Conservation (phyloP, 129 eudicot genomes). For the Pulicaria dysenterica region DNA sequence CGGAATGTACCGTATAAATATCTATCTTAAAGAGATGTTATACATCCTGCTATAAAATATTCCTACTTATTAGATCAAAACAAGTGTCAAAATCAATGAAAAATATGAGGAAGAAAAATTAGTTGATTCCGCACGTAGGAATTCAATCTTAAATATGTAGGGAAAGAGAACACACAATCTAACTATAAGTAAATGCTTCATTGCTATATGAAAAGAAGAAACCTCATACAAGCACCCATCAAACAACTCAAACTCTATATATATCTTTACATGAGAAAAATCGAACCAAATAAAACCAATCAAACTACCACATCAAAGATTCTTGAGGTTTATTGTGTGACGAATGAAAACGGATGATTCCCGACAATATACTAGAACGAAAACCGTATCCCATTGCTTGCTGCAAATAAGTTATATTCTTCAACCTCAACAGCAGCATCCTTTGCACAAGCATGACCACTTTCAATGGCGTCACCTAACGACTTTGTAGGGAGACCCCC, state of each 20-base stretch:
- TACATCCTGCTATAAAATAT: too few relatives aligned
- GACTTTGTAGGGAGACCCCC: constrained; percentile 35
- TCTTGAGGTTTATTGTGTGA: constrained; percentile 49
- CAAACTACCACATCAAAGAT: constrained; percentile 34
- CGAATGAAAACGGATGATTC: constrained; percentile 31
- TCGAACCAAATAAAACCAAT: constrained; percentile 28
- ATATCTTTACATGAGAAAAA: constrained; percentile 36
- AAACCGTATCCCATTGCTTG: constrained; percentile 70
- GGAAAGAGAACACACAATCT: too few relatives aligned
- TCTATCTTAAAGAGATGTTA: too few relatives aligned
- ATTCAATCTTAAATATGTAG: too few relatives aligned
- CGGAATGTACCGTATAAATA: too few relatives aligned
- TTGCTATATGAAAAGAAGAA: constrained; percentile 43
- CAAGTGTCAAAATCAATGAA: too few relatives aligned
- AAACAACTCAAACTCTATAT: constrained; percentile 51
- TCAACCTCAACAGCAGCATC: constrained; percentile 48
- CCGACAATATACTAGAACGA: constrained; percentile 47
- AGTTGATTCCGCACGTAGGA: too few relatives aligned
- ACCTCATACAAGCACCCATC: constrained; percentile 44
- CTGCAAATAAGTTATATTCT: constrained; percentile 83
- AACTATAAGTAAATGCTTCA: constrained; percentile 30
- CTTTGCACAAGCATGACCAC: constrained; percentile 49
- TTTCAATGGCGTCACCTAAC: constrained; percentile 35
- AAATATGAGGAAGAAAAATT: too few relatives aligned
- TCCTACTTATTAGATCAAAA: too few relatives aligned